Evolutionary conservation across 306 rosid species (phyloP).

Genomic region (Delonix regia): DNA sequence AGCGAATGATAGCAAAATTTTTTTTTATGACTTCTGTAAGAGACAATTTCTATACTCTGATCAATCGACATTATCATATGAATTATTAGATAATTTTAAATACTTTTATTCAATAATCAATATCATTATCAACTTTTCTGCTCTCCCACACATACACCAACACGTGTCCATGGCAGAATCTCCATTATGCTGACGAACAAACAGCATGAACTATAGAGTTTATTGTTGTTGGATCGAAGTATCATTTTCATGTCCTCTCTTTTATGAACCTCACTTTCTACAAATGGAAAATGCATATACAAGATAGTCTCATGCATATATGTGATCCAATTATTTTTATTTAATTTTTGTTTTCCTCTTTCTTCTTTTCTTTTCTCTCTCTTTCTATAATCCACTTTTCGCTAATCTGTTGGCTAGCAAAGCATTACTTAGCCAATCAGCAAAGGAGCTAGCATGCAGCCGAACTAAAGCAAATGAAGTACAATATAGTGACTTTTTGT

Average conservation of each 20-base stretch:
- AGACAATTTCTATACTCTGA: too few relatives aligned
- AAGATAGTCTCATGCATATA: too few relatives aligned
- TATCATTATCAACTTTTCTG: too few relatives aligned
- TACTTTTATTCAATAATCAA: too few relatives aligned
- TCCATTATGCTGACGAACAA: background rate
- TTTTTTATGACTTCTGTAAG: too few relatives aligned
- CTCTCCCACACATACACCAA: too few relatives aligned
- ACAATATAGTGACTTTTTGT: background rate
- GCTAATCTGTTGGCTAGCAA: slow-evolving; percentile 35
- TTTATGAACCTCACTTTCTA: background rate
- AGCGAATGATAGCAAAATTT: too few relatives aligned
- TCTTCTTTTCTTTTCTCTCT: background rate
- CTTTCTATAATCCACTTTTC: background rate
- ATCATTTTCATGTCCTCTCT: background rate
- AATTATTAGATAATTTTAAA: too few relatives aligned
- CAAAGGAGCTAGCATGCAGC: slow-evolving; percentile 28
- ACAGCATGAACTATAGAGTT: background rate
- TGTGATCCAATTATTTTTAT: too few relatives aligned
- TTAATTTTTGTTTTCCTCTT: too few relatives aligned
- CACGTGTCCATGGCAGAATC: background rate
- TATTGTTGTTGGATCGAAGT: background rate
- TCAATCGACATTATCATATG: too few relatives aligned
- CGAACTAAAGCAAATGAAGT: slow-evolving; percentile 10
- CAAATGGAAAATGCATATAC: background rate
- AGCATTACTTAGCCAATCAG: slow-evolving; percentile 45